Evolutionary conservation across 2,329 filamentous ascomycete genomes (phyloP).

Genomic region (Colletotrichum tofieldiae): DNA sequence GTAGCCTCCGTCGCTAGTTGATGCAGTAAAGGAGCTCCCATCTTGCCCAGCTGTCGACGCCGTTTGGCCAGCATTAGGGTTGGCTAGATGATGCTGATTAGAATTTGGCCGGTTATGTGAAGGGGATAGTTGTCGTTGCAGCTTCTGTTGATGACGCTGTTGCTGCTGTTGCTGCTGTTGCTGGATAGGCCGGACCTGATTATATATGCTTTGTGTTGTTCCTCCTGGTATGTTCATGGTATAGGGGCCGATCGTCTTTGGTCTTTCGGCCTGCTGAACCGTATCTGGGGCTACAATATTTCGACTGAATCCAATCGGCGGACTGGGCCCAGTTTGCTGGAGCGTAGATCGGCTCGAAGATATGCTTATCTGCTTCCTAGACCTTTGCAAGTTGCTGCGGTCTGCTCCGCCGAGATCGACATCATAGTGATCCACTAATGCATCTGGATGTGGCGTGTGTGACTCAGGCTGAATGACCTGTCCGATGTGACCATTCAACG

Average conservation of each 20-base stretch:
- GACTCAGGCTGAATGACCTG: slow-evolving; percentile 3
- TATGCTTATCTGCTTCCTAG: slow-evolving; percentile 1
- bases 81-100: slow-evolving; percentile 41
- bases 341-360: slow-evolving; percentile 2
- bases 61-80: background rate
- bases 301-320: background rate
- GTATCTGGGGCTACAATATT: background rate
- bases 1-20: slow-evolving; percentile 11
- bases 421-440: background rate
- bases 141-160: background rate
- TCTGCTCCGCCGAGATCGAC: background rate
- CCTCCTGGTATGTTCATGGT: slow-evolving; percentile 3
- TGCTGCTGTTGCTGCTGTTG: background rate
- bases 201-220: slow-evolving; percentile 15
- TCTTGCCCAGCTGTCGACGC: slow-evolving; percentile 9
- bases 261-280: background rate
- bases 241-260: background rate
- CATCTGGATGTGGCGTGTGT: background rate
- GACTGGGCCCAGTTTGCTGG: background rate
- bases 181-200: slow-evolving; percentile 11
- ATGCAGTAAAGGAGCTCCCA: slow-evolving; percentile 1
- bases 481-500: background rate
- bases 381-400: background rate
- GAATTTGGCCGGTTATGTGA: slow-evolving; percentile 12
- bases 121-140: background rate